Conservation (phyloP, 2,329 filamentous ascomycete genomes). For the Epichloe coenophiala region DNA sequence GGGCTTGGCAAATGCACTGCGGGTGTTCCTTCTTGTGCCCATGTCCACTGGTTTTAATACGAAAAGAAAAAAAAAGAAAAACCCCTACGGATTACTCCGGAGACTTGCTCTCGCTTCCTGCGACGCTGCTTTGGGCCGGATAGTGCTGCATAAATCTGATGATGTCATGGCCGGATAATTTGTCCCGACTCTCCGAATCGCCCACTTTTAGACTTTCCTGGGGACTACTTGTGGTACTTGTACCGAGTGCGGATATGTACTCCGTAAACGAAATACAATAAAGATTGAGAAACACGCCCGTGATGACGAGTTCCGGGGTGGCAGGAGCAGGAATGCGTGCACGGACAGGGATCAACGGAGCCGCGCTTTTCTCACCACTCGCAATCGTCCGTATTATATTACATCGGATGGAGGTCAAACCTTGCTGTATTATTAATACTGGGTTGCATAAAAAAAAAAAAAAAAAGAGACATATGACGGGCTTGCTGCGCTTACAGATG, state of each 20-base stretch:
- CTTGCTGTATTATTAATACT: too few relatives aligned
- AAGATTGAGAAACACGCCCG: not conserved
- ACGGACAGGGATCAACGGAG: not conserved
- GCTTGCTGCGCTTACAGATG: not conserved
- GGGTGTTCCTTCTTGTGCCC: not conserved
- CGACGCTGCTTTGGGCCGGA: too few relatives aligned
- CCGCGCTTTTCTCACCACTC: not conserved
- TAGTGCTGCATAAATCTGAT: too few relatives aligned
- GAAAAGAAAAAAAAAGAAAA: not conserved
- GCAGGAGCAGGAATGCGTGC: not conserved
- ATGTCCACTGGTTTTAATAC: not conserved
- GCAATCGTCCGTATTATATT: not conserved
- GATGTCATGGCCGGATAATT: too few relatives aligned
- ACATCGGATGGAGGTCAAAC: not conserved
- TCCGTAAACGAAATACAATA: too few relatives aligned
- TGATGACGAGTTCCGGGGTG: slow-evolving; percentile 2
- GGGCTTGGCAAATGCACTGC: not conserved
- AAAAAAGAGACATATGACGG: too few relatives aligned
- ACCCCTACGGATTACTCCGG: not conserved
- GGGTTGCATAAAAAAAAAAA: too few relatives aligned
- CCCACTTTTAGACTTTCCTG: too few relatives aligned
- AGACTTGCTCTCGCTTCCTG: not conserved
- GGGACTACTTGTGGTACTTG: too few relatives aligned
- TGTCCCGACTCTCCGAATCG: too few relatives aligned
- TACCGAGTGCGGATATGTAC: too few relatives aligned